phyloP scores from a whole-genome alignment of 176 grass and related monocot species.

The Carex kokanica region DNA sequence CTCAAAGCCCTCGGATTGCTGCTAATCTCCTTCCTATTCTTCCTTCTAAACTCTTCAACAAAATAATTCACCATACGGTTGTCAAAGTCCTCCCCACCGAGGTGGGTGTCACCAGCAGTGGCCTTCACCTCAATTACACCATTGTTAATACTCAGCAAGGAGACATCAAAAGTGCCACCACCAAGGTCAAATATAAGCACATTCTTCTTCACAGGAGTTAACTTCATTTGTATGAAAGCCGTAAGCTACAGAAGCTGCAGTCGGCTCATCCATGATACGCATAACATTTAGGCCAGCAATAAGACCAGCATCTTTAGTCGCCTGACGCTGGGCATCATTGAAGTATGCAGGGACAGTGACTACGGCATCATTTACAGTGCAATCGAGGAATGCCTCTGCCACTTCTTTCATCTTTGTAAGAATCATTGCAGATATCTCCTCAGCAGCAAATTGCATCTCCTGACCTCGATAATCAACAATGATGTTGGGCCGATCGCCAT shows the following conservation, averaged over 20 bases:
- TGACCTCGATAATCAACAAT: not conserved
- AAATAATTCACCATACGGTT: not conserved
- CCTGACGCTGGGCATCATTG: not conserved
- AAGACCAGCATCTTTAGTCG: not conserved
- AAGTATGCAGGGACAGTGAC: not conserved
- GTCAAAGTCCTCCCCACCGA: not conserved
- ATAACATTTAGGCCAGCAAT: not conserved
- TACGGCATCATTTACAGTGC: not conserved
- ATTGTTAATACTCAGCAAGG: not conserved
- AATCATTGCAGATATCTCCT: not conserved
- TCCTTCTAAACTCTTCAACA: not conserved
- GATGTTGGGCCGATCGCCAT: not conserved
- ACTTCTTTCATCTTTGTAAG: conserved; percentile 2
- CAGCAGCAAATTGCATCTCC: not conserved
- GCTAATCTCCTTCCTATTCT: not conserved
- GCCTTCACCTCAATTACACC: not conserved
- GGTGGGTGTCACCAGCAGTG: conserved; percentile 12
- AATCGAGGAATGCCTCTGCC: not conserved
- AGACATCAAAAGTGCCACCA: conserved; percentile 2
- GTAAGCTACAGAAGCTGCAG: not conserved
- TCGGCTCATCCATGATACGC: not conserved
- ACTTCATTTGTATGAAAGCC: not conserved
- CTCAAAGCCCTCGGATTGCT: not conserved
- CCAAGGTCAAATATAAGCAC: not conserved
- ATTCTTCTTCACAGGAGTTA: not conserved